Evolutionary conservation across 1,284 basidiomycete species (phyloP).

Genomic region (Ustilago curta): DNA sequence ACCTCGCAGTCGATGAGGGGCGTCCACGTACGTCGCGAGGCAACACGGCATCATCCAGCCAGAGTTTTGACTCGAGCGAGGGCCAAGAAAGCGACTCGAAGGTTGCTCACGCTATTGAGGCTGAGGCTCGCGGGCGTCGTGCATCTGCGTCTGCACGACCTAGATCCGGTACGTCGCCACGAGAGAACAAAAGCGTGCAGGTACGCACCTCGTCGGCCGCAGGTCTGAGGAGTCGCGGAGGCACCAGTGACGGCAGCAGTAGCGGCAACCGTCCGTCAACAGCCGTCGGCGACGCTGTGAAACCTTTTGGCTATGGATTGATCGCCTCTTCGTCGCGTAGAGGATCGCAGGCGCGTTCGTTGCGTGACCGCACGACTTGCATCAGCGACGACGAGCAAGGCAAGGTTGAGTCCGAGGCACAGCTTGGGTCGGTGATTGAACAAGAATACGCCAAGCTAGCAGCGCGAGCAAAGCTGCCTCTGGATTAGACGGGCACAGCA

Average conservation of each 20-base stretch:
- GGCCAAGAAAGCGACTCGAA: constrained; percentile 8
- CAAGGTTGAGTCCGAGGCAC: constrained; percentile 12
- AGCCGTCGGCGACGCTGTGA: constrained; percentile 34
- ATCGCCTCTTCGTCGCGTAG: constrained; percentile 3
- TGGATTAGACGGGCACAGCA: constrained; percentile 10
- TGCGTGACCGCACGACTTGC: neutral
- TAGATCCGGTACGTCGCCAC: constrained; percentile 7
- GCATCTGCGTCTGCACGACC: constrained; percentile 20
- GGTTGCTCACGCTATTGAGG: constrained; percentile 1
- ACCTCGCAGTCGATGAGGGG: constrained; percentile 11
- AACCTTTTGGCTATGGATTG: constrained; percentile 41
- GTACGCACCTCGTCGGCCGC: constrained; percentile 21
- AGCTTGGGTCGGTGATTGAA: constrained; percentile 43
- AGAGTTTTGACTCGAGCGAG: constrained; percentile 11
- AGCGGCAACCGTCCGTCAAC: constrained; percentile 33
- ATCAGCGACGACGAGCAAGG: constrained; percentile 21
- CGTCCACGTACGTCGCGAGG: constrained; percentile 43
- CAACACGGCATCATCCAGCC: constrained; percentile 28
- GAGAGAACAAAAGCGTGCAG: neutral
- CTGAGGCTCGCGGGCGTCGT: constrained; percentile 14
- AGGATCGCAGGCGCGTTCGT: constrained; percentile 10
- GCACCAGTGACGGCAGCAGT: constrained; percentile 21
- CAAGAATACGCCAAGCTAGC: constrained; percentile 42
- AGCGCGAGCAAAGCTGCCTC: constrained; percentile 32
- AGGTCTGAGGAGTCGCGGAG: constrained; percentile 8